Evolutionary conservation across 192 early-diverging fungal genomes (phyloP).

Genomic region (Linnemannia zychae): DNA sequence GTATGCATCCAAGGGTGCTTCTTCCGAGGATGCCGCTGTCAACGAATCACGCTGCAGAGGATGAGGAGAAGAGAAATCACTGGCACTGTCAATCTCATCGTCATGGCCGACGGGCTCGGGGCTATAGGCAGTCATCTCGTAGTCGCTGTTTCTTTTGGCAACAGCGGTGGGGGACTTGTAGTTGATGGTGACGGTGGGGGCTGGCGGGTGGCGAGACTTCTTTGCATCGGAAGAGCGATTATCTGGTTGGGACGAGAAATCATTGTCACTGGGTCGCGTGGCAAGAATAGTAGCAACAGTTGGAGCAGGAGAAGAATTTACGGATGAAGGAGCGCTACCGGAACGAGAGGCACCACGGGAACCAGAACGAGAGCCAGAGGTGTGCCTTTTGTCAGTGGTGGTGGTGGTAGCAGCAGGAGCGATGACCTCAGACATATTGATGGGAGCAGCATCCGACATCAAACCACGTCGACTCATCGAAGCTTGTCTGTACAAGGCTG

Average conservation of each 20-base stretch:
- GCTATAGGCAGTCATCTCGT: background rate
- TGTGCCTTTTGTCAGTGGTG: background rate
- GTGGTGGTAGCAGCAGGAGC: background rate
- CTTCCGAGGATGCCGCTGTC: too few species aligned
- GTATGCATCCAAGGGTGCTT: background rate
- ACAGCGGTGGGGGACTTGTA: background rate
- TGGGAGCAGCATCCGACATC: slow-evolving; percentile 14
- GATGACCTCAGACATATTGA: background rate
- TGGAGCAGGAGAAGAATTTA: background rate
- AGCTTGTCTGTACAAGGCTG: background rate
- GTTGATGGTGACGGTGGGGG: background rate
- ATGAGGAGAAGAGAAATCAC: background rate
- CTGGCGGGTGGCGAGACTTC: too few species aligned
- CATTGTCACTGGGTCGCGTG: background rate
- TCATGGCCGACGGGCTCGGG: background rate
- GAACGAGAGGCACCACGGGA: too few species aligned
- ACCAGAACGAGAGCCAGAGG: background rate
- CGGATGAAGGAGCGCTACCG: background rate
- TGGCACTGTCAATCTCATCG: background rate
- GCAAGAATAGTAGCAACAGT: background rate
- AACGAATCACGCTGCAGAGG: too few species aligned
- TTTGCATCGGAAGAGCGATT: too few species aligned
- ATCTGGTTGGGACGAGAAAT: background rate
- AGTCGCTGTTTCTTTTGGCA: background rate
- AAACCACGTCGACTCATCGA: slow-evolving; percentile 3